Conservation (phyloP, 1,139 yeast species). For the Geotrichum klebahnii region DNA sequence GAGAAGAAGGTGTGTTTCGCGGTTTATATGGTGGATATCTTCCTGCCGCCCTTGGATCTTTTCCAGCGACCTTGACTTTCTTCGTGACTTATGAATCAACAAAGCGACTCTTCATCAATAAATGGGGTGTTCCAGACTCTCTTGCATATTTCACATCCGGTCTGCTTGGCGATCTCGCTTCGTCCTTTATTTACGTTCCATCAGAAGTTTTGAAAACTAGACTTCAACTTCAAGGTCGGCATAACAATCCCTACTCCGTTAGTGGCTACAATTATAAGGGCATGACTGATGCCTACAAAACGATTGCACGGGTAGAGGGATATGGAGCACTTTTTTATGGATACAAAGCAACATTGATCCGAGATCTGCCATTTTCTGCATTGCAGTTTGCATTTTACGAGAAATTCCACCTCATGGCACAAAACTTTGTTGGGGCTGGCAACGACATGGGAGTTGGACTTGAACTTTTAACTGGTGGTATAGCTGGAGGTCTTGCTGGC, state of each 20-base stretch:
- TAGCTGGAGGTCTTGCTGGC: slow-evolving; percentile 96
- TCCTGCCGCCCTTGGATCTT: slow-evolving; percentile 80
- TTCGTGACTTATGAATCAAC: slow-evolving; percentile 84
- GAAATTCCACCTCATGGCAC: slow-evolving; percentile 49
- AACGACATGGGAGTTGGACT: slow-evolving; percentile 49
- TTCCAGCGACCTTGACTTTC: slow-evolving; percentile 90
- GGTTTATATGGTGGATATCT: slow-evolving; percentile 90
- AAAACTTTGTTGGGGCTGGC: slow-evolving; percentile 33
- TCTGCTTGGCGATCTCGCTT: slow-evolving; percentile 82
- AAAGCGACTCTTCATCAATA: slow-evolving; percentile 65
- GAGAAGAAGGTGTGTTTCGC: slow-evolving; percentile 76
- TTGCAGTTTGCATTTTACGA: slow-evolving; percentile 94
- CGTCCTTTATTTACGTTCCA: slow-evolving; percentile 93
- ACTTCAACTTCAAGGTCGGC: slow-evolving; percentile 82
- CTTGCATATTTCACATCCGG: slow-evolving; percentile 80
- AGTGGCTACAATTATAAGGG: slow-evolving; percentile 87
- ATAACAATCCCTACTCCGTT: slow-evolving; percentile 70
- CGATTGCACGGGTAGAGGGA: slow-evolving; percentile 69
- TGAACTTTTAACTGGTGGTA: slow-evolving; percentile 84
- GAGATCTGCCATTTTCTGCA: slow-evolving; percentile 94
- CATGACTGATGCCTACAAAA: slow-evolving; percentile 56
- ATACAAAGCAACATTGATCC: slow-evolving; percentile 82
- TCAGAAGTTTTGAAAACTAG: slow-evolving; percentile 93
- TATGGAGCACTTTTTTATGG: slow-evolving; percentile 75
- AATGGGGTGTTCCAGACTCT: slow-evolving; percentile 65